These are phyloP conservation scores for Trichosporon sp. DNA, from an alignment of 1,284 basidiomycete genomes.

Conservation along the genomic window DNA sequence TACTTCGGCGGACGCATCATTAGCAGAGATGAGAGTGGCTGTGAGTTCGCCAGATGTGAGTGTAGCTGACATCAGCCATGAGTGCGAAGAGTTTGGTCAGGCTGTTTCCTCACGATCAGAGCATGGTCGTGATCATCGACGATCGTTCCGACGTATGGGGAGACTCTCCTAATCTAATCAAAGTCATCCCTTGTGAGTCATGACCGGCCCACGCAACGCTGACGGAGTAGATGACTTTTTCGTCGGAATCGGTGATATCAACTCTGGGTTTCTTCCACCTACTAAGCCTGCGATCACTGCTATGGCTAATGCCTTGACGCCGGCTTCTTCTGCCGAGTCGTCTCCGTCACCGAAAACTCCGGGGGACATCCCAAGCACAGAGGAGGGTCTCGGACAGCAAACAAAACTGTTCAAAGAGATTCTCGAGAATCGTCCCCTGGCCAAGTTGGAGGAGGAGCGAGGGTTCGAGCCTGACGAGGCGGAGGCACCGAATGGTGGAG, in stretches of 20 bases:
- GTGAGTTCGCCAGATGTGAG: conserved; percentile 38
- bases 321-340: conserved; percentile 1
- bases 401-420: conserved; percentile 72
- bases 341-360: conserved; percentile 17
- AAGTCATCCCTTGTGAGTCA: conserved; percentile 85
- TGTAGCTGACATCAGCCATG: conserved; percentile 27
- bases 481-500: conserved; percentile 2
- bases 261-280: conserved; percentile 69
- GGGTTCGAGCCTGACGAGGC: conserved; percentile 37
- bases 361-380: conserved; percentile 19
- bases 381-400: conserved; percentile 41
- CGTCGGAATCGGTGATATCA: conserved; percentile 97
- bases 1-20: conserved; percentile 83
- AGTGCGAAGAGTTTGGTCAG: conserved; percentile 76
- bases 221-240: conserved; percentile 87
- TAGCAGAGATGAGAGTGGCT: conserved; percentile 91
- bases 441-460: conserved; percentile 77
- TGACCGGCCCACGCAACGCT: not conserved
- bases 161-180: conserved; percentile 81
- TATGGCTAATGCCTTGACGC: not conserved
- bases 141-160: conserved; percentile 98
- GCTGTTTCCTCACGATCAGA: conserved; percentile 91
- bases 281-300: conserved; percentile 13
- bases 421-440: conserved; percentile 76
- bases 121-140: conserved; percentile 99